These are phyloP conservation scores for Massarina eburnea DNA, from an alignment of 2,329 filamentous ascomycete genomes.

Conservation along the genomic window DNA sequence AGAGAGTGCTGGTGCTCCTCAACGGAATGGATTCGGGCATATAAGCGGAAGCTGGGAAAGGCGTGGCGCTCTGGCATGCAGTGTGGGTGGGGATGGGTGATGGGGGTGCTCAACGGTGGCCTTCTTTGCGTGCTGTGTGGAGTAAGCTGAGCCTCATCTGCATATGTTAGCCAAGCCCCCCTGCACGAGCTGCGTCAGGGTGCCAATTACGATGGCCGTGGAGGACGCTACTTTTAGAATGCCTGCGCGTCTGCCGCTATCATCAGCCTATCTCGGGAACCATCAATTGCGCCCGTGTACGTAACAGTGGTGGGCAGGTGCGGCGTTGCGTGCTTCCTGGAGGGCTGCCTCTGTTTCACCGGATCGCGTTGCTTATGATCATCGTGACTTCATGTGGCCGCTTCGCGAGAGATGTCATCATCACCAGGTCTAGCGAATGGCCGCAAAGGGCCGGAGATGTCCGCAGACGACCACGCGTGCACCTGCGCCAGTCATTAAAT, in stretches of 20 bases:
- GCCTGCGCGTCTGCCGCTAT: background rate
- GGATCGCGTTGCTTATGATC: too few species aligned
- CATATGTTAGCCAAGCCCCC: slow-evolving; percentile 12
- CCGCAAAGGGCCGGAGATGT: too few species aligned
- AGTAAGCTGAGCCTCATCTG: too few species aligned
- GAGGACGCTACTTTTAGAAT: background rate
- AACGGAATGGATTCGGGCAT: slow-evolving; percentile 43
- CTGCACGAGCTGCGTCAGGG: background rate
- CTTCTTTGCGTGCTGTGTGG: slow-evolving; percentile 3
- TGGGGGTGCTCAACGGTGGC: slow-evolving; percentile 4
- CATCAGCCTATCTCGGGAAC: background rate
- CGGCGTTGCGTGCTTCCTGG: too few species aligned
- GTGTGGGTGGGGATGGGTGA: slow-evolving; percentile 6
- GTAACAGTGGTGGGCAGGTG: too few species aligned
- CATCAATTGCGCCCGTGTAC: background rate
- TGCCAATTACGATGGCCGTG: background rate
- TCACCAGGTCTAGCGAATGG: too few species aligned
- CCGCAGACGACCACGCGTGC: background rate
- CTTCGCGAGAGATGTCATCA: too few species aligned
- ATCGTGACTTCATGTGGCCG: too few species aligned
- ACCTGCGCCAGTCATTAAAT: background rate
- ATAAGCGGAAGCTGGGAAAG: slow-evolving; percentile 25
- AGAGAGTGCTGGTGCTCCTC: slow-evolving; percentile 19
- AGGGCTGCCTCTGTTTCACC: too few species aligned
- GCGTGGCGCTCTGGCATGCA: slow-evolving; percentile 18